Evolutionary conservation across 2,329 filamentous ascomycete genomes (phyloP), one percentile per base, ranked within the genome.

Genomic region (Tothia fuscella): DNA sequence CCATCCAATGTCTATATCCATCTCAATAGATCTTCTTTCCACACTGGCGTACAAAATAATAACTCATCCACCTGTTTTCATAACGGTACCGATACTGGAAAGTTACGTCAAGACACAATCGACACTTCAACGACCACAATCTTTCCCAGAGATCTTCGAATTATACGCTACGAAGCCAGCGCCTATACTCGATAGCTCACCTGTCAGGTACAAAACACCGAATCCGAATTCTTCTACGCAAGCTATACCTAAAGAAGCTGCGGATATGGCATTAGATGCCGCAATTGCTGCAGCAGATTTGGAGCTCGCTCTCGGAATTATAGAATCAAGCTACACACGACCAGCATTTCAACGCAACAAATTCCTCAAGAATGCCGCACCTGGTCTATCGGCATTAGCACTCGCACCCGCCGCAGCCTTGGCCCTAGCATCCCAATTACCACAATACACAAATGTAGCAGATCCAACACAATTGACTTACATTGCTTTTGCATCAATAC

Each of bases 141-240:
- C 82, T 33, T 74, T 96, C 47, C 86, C 89, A 5, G 74, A 80
- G 46, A 76, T 87, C 31, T 81, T 98, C 54, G 67, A 78, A 43
- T 70, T 95, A 41, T 96, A 89, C 58, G 84, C 85, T 37, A 75
- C 76, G 51, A 98, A 96, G 61, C 81, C 84, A 7, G 67, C 78
- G 47, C 82, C 87, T 2, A 63, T 71, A 38, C 66, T 76, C 51
- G 68, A 69, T 38, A 70, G 73, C 14, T 72, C 71, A 13, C 71
- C 72, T 6, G 65, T 84, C 40, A 63, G 64, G 47, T 85, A 78
- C 54, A 67, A 65, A 30, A 58, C 68, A 38, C 75, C 74, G 31
- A 83, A 82, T 31, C 80, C 86, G 13, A 78, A 80, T 47, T 54
- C 54, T 26, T 69, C 79, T 33, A 71, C 76, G 42, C 80, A 78